Base-by-base conservation (phyloP, 78 protist genomes). In the Dictyostelium capitatum region DNA sequence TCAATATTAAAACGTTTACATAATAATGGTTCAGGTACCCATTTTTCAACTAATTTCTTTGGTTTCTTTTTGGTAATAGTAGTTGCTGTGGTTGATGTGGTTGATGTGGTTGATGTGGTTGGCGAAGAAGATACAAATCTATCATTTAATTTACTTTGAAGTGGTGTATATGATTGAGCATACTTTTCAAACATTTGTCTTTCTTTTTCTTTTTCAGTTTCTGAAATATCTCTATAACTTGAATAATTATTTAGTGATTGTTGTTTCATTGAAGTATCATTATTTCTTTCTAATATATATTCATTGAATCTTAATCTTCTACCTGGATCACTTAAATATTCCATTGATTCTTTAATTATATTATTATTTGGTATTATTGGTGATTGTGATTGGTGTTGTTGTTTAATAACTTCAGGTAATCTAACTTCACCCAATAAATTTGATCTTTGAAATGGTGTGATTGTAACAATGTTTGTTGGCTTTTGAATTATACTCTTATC, bases 1-100 rank as follows among this genome's bases (percentile, higher is more conserved):
- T 65, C 79, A 8, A 90, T 23, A 74, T 54, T 41, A 23, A 90
- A 69, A 51, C 95, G 54, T 46, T 43, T 62, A 62, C 89, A 90
- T 17, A 90, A 19, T 10, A 90, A 19, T 30, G 32, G 17, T 15
- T 25, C 95, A 9, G 95, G 95, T 25, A 17, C 23, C 95, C 95
- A 90, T 70, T 62, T 53, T 46, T 19, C 50, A 47, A 57, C 20
- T 43, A 37, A 14, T 73, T 73, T 73, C 56, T 73, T 46, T 30
- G 46, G 6, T 73, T 73, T 20, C 69, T 59, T 23, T 59, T 59
- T 9, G 8, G 41, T 23, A 7, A 5, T 9, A 19, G 1, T 1
- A 8, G 69, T 59, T 59, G 5, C 53, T n/a, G n/a, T n/a, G n/a
- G n/a, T n/a, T n/a, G n/a, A n/a, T 12, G n/a, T 67, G 5, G 28